Evolutionary conservation across 495 filamentous ascomycete species (phyloP), one percentile per base, ranked within the genome.

Genomic region (Podospora pseudopauciseta): DNA sequence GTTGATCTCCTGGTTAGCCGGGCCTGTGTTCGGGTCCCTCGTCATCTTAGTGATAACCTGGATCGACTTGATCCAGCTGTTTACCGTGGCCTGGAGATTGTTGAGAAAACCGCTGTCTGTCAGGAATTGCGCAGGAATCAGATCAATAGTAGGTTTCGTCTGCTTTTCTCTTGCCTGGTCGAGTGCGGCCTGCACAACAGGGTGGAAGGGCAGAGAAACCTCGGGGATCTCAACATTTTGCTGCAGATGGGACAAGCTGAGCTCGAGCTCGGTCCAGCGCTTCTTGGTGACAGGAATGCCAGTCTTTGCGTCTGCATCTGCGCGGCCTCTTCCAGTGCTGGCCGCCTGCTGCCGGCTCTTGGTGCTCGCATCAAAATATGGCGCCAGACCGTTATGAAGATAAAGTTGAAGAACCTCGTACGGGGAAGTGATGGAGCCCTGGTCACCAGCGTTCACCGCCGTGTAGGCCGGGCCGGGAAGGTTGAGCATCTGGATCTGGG

Each of bases 171-270:
- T 82, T 28, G 95, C 93, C 67, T 90, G 87, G 32, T 93, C 89
- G 63, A 98, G 81, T 3, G 93, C 93, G 63, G 81, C 85, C 77
- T 97, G 92, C 20, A 98, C 91, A 5, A 94, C 85, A 20, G 93
- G 91, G 73, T 96, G 93, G 67, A 97, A 86, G 2, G 91, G 88
- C 63, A 99, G 83, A 3, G 89, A 89, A 28, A 97, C 82, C 67
- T 93, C 92, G 18, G 96, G 96, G 59, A 99, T 97, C 78, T 99
- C 95, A 64, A 96, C 92, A 84, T 98, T 97, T 74, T 97, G 94
- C 79, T 97, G 94, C 57, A 98, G 84, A 74, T 98, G 93, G 67
- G 91, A 82, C 66, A 99, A 84, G 68, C 89, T 94, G 65, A 96
- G 82, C 75, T 96, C 94, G 69, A 99, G 82, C 72, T 99, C 96